Evolutionary conservation across 2,329 filamentous ascomycete species (phyloP), one percentile per base, ranked within the genome.

Genomic region (Penicillium sclerotigenum): DNA sequence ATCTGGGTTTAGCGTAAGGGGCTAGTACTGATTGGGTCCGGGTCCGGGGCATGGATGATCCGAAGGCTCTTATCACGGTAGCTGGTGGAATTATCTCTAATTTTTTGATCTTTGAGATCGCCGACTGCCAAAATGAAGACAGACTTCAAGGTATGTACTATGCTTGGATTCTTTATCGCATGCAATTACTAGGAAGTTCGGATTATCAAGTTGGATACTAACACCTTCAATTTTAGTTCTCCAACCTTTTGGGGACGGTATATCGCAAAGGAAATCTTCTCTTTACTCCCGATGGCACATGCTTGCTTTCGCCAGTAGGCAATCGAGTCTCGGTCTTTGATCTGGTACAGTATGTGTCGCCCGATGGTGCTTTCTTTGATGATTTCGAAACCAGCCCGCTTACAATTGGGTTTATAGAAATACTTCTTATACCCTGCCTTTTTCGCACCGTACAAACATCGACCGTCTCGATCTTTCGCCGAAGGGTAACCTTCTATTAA

Each of bases 201-300:
- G 63, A 40, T 58, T 57, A 34, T 29, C 0, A 16, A 24, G 7
- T 8, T 16, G 6, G 0, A 4, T 13, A 28, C 47, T 59, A 24
- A 61, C 36, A 31, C 14, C 14, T 4, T 37, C n/a, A 54, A 47
- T n/a, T 45, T 2, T 69, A 97, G 92, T 99, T 99, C 79, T 96
- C 93, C 74, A 99, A 97, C 78, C 84, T 99, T 73, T 85, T 99
- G 70, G 95, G 94, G 73, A 99, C 94, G 66, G 94, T 99, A 72
- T 99, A 97, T 81, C 91, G 91, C 80, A 90, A 92, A 84, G 94
- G 95, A 77, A 99, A 97, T 75, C 84, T 99, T 70, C 83, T 97
- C 72, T 99, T 95, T 80, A 95, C 90, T 68, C 91, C 92, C 59
- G 93, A 99, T 83, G 95, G 95, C 72, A 94, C 90, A 68, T 93